These are phyloP conservation scores for Alectoria sarmentosa DNA, from an alignment of 495 filamentous ascomycete genomes.

Conservation along the genomic window DNA sequence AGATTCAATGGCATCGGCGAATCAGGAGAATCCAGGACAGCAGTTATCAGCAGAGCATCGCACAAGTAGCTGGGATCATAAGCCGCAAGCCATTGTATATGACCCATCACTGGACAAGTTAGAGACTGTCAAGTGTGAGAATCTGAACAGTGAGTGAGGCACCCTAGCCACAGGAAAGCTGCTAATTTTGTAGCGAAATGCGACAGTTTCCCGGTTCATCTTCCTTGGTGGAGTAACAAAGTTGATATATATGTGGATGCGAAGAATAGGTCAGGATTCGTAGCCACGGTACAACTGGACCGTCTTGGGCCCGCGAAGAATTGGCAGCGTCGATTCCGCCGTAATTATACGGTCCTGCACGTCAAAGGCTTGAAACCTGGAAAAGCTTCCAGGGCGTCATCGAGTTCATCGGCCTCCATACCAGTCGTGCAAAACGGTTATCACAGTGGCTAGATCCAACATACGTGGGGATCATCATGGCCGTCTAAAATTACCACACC, in stretches of 20 bases:
- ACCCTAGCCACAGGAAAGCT: no score
- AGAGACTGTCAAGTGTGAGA: not conserved
- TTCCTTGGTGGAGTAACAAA: not conserved
- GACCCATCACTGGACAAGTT: conserved; percentile 6
- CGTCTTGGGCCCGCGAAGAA: not conserved
- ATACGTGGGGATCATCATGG: not conserved
- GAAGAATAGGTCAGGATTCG: not conserved
- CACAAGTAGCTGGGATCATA: not conserved
- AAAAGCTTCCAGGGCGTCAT: not conserved
- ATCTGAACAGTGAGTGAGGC: conserved; percentile 3
- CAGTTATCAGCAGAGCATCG: not conserved
- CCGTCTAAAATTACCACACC: not conserved
- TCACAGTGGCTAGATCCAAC: not conserved
- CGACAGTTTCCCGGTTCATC: conserved; percentile 1
- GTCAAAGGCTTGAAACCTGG: conserved; percentile 13
- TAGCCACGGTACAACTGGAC: not conserved
- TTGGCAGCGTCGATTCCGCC: not conserved
- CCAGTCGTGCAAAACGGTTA: not conserved
- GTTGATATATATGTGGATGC: not conserved
- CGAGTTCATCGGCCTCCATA: not conserved
- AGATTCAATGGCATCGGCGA: not conserved
- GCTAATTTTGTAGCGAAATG: not conserved
- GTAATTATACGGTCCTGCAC: conserved; percentile 4
- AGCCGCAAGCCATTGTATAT: not conserved
- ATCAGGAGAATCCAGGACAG: no score